These are phyloP conservation scores for Penicillium mononematosum DNA, from an alignment of 495 filamentous ascomycete genomes.

Conservation along the genomic window DNA sequence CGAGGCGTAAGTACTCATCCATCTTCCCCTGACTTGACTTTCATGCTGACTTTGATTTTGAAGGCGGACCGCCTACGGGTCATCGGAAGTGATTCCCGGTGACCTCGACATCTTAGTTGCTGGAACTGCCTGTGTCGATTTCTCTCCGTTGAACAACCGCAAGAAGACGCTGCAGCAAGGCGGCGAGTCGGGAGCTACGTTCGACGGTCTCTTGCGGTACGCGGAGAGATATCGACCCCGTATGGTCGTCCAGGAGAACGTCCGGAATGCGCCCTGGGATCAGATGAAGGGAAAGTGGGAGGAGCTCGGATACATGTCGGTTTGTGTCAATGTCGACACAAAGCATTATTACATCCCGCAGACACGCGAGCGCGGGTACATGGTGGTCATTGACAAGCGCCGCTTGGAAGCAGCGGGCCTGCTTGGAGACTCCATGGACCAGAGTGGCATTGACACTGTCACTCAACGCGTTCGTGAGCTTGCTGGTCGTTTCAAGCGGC, in stretches of 20 bases:
- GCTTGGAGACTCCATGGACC: conserved; percentile 14
- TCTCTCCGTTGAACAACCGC: conserved; percentile 45
- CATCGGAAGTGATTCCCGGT: conserved; percentile 54
- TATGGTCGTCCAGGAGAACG: conserved; percentile 75
- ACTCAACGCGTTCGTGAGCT: conserved; percentile 12
- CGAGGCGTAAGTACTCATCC: conserved; percentile 54
- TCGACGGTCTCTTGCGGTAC: conserved; percentile 61
- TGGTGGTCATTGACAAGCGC: conserved; percentile 58
- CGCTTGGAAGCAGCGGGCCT: conserved; percentile 25
- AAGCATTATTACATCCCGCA: conserved; percentile 81
- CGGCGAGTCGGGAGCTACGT: conserved; percentile 72
- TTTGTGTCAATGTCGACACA: conserved; percentile 54
- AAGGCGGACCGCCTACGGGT: conserved; percentile 72
- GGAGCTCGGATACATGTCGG: conserved; percentile 55
- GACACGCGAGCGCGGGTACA: conserved; percentile 70
- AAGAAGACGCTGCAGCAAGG: conserved; percentile 42
- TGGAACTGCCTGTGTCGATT: conserved; percentile 79
- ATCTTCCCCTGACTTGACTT: conserved; percentile 3
- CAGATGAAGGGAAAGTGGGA: conserved; percentile 51
- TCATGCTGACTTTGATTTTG: conserved; percentile 22
- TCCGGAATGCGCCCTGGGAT: conserved; percentile 61
- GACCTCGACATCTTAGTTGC: conserved; percentile 68
- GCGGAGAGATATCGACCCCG: conserved; percentile 54
- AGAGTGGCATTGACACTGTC: conserved; percentile 30
- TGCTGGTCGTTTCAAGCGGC: conserved; percentile 50